These are phyloP conservation scores for Cadophora luteo-olivacea DNA, from an alignment of 2,329 filamentous ascomycete genomes.

Conservation along the genomic window DNA sequence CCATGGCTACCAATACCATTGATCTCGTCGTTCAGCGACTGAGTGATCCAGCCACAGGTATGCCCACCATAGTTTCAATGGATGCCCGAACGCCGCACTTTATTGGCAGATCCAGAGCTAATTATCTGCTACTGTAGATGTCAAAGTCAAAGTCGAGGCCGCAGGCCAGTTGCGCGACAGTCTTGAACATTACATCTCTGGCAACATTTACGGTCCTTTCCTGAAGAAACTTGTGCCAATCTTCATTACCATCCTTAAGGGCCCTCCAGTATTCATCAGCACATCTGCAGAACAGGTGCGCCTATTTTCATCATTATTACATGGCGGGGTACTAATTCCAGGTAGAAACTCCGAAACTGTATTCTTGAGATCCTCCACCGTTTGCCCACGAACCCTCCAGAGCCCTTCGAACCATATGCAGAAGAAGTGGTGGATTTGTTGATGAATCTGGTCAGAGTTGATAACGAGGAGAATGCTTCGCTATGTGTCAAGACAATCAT, in stretches of 20 bases:
- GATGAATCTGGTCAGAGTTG: conserved; percentile 84
- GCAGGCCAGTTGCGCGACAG: conserved; percentile 88
- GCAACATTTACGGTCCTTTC: conserved; percentile 79
- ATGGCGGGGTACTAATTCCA: conserved; percentile 16
- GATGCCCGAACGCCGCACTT: not conserved
- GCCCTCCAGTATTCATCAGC: conserved; percentile 88
- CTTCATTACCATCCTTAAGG: conserved; percentile 84
- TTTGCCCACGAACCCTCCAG: conserved; percentile 74
- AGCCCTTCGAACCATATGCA: conserved; percentile 87
- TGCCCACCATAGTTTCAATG: conserved; percentile 9
- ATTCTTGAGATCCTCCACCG: conserved; percentile 94
- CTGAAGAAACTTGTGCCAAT: conserved; percentile 88
- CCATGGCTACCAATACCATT: conserved; percentile 64
- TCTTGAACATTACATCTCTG: conserved; percentile 85
- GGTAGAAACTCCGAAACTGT: conserved; percentile 85
- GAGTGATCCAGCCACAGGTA: conserved; percentile 53
- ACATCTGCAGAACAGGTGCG: conserved; percentile 86
- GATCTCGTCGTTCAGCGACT: conserved; percentile 65
- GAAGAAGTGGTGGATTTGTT: conserved; percentile 88
- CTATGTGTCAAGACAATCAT: conserved; percentile 98
- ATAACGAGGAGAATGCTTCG: conserved; percentile 99
- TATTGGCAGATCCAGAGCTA: conserved; percentile 21
- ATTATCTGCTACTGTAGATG: conserved; percentile 60
- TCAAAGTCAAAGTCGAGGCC: conserved; percentile 80
- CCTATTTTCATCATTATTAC: conserved; percentile 8